Base-by-base conservation (phyloP, 1,139 yeast species). In the Yamadazyma mexicana region DNA sequence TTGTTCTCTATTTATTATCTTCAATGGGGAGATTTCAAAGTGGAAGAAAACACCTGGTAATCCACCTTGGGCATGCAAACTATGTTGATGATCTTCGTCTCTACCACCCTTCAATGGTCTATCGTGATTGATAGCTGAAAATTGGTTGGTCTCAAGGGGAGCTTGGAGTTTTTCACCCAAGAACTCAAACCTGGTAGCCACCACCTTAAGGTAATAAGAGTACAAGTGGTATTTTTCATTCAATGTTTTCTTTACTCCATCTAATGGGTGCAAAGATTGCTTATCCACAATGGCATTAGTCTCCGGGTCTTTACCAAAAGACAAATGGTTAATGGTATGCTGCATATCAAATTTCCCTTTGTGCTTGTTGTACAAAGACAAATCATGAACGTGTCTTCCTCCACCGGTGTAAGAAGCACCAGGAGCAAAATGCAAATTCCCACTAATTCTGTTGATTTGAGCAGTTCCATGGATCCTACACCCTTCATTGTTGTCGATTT, bases 341-440 rank as follows among this genome's bases (percentile, higher is more conserved):
- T 83, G 80, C 55, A 85, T 86, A 50, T 81, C 75, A 58, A 81
- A 74, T 41, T 77, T 77, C 45, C 75, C 76, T 2, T 67, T 66
- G 45, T 70, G 69, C 50, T 77, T 73, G 32, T 68, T 64, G 62
- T 77, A 92, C 43, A 88, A 70, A 5, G 95, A 84, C 45, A 86
- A 62, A 58, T 92, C 98, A 64, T 92, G 98, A 48, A 79, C 73
- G 58, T 92, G 98, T 47, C 73, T 72, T 17, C 79, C 79, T 7
- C 66, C 65, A 35, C 65, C 55, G 39, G 80, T 77, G 46, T 70
- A 73, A 35, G 86, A 78, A 43, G 77, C 81, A 16, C 98, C 98
- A 2, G 98, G 98, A 1, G 97, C 96, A 71, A 92, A 89, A 64
- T 92, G 98, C 50, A 92, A 67, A 56, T 88, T 86, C 31, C 98